Conservation (phyloP, 257 asterid genomes). For the Orobanche coerulescens region DNA sequence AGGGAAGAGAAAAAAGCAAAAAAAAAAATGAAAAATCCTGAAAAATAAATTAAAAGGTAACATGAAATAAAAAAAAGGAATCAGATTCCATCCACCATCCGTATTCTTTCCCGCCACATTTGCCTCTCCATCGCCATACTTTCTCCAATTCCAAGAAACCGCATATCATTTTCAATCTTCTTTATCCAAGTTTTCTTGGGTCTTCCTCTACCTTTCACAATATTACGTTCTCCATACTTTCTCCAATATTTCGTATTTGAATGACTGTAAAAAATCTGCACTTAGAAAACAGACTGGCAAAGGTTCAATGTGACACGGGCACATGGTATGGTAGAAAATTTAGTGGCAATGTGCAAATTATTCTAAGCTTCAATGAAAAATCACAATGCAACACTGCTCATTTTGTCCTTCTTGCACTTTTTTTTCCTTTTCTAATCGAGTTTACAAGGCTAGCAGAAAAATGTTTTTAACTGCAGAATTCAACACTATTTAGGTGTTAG, state of each 20-base stretch:
- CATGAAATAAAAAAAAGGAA: no score
- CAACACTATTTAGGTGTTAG: neutral
- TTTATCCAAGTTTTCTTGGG: no score
- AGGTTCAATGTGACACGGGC: conserved; percentile 6
- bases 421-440: conserved; percentile 8
- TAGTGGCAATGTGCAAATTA: neutral
- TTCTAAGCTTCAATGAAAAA: conserved; percentile 6
- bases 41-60: no score
- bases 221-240: no score
- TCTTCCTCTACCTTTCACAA: no score
- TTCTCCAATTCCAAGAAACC: no score
- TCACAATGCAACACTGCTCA: neutral
- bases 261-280: neutral
- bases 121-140: no score
- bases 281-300: conserved; percentile 5
- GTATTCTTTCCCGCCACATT: no score
- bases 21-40: no score
- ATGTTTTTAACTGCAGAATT: conserved; percentile 7
- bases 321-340: neutral
- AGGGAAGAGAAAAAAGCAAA: no score
- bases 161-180: no score
- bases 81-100: no score
- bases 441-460: conserved; percentile 6
- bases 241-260: conserved; percentile 8
- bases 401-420: neutral